Evolutionary conservation across 2,329 filamentous ascomycete species (phyloP).

Genomic region (Botrytis aclada): DNA sequence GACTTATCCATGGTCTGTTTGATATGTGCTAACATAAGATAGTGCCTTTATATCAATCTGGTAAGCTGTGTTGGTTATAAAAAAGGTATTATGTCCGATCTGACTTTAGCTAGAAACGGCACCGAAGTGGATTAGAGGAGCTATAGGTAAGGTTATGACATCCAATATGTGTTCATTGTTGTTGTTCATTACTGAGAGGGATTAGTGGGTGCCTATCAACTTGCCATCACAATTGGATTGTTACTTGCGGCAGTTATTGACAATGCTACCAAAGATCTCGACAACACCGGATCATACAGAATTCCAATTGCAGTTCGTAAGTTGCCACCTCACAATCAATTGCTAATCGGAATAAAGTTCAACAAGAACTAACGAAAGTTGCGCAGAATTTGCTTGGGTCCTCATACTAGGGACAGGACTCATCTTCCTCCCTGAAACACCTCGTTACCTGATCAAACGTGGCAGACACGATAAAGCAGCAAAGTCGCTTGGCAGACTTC

Average conservation of each 20-base stretch:
- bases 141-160: not conserved
- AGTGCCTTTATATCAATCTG: slow-evolving; percentile 18
- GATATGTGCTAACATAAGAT: not conserved
- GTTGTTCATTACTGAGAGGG: not conserved
- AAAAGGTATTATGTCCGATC: not conserved
- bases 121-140: slow-evolving; percentile 18
- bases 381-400: slow-evolving; percentile 65
- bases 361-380: not conserved
- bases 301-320: slow-evolving; percentile 69
- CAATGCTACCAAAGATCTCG: slow-evolving; percentile 63
- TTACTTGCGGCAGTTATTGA: slow-evolving; percentile 72
- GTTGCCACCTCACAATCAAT: not conserved
- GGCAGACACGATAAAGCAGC: slow-evolving; percentile 42
- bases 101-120: slow-evolving; percentile 3
- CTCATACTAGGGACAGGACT: slow-evolving; percentile 18
- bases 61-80: not conserved
- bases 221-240: slow-evolving; percentile 76
- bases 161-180: no score
- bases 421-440: slow-evolving; percentile 38
- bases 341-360: not conserved
- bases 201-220: slow-evolving; percentile 60
- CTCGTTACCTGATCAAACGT: slow-evolving; percentile 39
- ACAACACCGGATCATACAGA: slow-evolving; percentile 67
- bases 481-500: slow-evolving; percentile 68
- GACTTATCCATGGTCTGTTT: not conserved